Evolutionary conservation across 2,329 filamentous ascomycete species (phyloP).

Genomic region (Xylariaceae sp.): DNA sequence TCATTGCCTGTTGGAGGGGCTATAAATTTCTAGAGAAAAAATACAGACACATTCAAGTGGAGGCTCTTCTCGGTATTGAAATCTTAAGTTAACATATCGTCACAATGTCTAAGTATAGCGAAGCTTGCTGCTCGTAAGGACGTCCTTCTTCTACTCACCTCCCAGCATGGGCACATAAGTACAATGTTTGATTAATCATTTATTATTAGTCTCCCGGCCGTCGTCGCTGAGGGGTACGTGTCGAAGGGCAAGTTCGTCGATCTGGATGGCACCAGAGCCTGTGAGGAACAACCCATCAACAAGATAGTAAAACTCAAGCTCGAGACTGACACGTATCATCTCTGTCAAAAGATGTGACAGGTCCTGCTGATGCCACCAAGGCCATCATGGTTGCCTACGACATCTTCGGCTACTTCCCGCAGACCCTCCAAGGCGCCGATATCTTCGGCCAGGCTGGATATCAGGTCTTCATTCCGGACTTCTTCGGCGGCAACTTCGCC

Average conservation of each 20-base stretch:
- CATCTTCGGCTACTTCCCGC: slow-evolving; percentile 67
- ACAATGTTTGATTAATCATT: too few species aligned
- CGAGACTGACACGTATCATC: too few species aligned
- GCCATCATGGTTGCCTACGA: slow-evolving; percentile 60
- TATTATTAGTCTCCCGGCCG: slow-evolving; percentile 17
- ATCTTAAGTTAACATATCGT: background rate
- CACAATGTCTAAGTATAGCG: slow-evolving; percentile 19
- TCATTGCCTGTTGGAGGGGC: too few species aligned
- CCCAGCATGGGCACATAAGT: too few species aligned
- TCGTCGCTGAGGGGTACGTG: slow-evolving; percentile 16
- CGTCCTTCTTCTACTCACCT: too few species aligned
- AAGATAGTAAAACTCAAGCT: background rate
- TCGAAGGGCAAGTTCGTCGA: slow-evolving; percentile 19
- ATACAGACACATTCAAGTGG: too few species aligned
- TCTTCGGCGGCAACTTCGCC: slow-evolving; percentile 70
- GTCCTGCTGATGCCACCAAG: slow-evolving; percentile 43
- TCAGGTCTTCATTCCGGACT: slow-evolving; percentile 84
- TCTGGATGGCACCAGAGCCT: slow-evolving; percentile 13
- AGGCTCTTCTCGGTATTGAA: too few species aligned
- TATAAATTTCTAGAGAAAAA: too few species aligned
- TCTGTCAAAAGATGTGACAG: slow-evolving; percentile 38
- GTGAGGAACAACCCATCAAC: slow-evolving; percentile 6
- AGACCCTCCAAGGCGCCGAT: slow-evolving; percentile 66
- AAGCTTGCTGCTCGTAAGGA: slow-evolving; percentile 22
- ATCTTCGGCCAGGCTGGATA: slow-evolving; percentile 59